Conservation (phyloP, 768 basidiomycete genomes). For the Tricholoma flavovirens region DNA sequence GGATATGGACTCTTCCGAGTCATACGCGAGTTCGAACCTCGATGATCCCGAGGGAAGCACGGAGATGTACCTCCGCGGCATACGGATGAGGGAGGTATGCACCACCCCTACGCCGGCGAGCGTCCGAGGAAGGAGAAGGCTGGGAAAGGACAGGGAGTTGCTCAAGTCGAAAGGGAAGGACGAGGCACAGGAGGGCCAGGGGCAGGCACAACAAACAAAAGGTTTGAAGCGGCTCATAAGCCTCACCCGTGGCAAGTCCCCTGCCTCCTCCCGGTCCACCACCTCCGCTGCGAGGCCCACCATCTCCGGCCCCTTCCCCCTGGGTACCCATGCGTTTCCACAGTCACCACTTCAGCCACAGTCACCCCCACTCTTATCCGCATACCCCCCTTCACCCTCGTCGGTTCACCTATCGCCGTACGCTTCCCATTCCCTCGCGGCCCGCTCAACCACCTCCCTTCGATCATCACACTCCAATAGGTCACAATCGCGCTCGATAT, state of each 20-base stretch:
- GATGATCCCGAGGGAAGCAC: slow-evolving; percentile 12
- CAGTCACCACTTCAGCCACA: slow-evolving; percentile 9
- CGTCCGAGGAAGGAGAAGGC: slow-evolving; percentile 2
- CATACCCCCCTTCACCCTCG: slow-evolving; percentile 3
- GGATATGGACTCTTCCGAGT: slow-evolving; percentile 14
- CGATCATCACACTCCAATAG: slow-evolving; percentile 4
- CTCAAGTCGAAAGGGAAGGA: slow-evolving; percentile 6
- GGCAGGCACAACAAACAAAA: slow-evolving; percentile 8
- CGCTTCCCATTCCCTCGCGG: background rate
- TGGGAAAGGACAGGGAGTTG: slow-evolving; percentile 2
- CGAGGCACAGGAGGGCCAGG: slow-evolving; percentile 1
- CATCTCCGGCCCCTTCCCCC: slow-evolving; percentile 43
- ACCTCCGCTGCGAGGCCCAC: slow-evolving; percentile 22
- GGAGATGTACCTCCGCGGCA: background rate
- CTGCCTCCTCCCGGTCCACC: background rate
- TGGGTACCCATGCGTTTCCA: slow-evolving; percentile 26
- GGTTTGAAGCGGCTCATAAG: slow-evolving; percentile 32
- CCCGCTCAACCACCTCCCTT: slow-evolving; percentile 7
- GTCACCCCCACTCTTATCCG: slow-evolving; percentile 8
- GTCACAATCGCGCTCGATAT: background rate
- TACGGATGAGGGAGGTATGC: slow-evolving; percentile 9
- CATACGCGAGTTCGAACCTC: background rate
- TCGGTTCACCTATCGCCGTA: slow-evolving; percentile 2
- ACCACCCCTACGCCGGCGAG: slow-evolving; percentile 15
- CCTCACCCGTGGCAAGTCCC: slow-evolving; percentile 19